Evolutionary conservation across 805 yeast species (phyloP), one percentile per base, ranked within the genome.

Genomic region (Millerago galiae): DNA sequence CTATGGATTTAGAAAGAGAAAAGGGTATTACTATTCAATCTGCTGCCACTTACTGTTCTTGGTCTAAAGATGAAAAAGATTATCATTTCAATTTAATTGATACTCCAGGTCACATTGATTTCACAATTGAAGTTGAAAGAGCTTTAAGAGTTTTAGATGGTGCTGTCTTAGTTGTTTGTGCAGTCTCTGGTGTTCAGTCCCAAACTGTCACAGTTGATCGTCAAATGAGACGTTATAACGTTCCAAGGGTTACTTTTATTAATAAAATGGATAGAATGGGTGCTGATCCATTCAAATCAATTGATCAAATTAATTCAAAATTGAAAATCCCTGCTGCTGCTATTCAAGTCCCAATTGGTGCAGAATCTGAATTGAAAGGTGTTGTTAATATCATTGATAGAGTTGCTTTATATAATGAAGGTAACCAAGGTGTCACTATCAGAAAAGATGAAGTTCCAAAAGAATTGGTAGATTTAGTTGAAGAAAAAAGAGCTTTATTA

Each of bases 181-280:
- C 99, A 15, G 99, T 93, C 41, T 79, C 95, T 25, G 99, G 99
- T 59, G 99, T 93, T 37, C 99, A 93, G 67, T 88, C 96, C 2
- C 99, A 93, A 66, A 93, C 99, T 15, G 96, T 93, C 46, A 93
- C 99, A 33, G 99, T 93, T 37, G 99, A 93, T 65, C 83, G 99
- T 61, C 99, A 93, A 70, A 93, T 93, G 99, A 81, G 95, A 57
- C 82, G 99, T 62, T 93, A 93, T 68, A 89, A 93, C 60, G 96
- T 93, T 59, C 99, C 99, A 42, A 78, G 99, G 60, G 75, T 93
- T 41, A 91, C 99, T 9, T 93, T 93, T 59, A 85, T 93, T 65
- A 93, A 93, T 70, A 93, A 93, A 71, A 90, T 93, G 97, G 99
- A 93, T 66, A 81, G 99, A 63, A 87, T 93, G 96, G 99, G 99